Percentiles rank a stretch among this genome's conserved stretches.
phyloP scores from a whole-genome alignment of 768 basidiomycete species.

The Suillus subaureus region DNA sequence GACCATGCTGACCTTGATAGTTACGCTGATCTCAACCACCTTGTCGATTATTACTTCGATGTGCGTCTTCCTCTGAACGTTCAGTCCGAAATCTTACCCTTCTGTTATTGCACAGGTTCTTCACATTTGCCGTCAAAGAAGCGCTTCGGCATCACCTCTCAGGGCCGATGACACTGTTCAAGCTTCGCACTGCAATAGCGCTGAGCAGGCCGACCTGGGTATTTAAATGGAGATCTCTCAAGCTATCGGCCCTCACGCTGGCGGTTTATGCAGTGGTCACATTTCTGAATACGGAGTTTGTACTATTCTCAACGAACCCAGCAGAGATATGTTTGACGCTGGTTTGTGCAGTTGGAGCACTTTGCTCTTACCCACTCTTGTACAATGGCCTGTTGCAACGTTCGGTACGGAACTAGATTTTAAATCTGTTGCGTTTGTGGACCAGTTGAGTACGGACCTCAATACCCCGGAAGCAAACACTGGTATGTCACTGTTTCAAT shows the following conservation, averaged over 20 bases:
- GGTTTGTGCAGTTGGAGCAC: slow-evolving; percentile 2
- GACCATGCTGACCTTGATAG: neutral
- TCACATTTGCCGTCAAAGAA: neutral
- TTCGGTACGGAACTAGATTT: neutral
- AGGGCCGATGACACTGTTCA: neutral
- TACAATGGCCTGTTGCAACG: neutral
- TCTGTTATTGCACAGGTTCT: neutral
- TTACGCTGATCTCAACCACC: neutral
- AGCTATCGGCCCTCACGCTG: neutral
- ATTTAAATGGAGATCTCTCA: neutral
- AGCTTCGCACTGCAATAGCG: slow-evolving; percentile 3
- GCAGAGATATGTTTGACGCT: neutral
- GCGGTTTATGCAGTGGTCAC: neutral
- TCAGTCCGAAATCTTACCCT: neutral
- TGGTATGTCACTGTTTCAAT: neutral
- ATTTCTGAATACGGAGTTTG: neutral
- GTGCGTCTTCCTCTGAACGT: neutral
- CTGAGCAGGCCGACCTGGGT: neutral
- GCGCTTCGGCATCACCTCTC: neutral
- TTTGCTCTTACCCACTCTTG: neutral
- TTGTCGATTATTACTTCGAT: neutral
- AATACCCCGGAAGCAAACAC: fast-evolving
- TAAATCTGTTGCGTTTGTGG: neutral
- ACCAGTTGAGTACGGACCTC: neutral
- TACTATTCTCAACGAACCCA: neutral